These are phyloP conservation scores for Yamagishiella unicocca DNA, from an alignment of 139 green algal species.

Conservation along the genomic window DNA sequence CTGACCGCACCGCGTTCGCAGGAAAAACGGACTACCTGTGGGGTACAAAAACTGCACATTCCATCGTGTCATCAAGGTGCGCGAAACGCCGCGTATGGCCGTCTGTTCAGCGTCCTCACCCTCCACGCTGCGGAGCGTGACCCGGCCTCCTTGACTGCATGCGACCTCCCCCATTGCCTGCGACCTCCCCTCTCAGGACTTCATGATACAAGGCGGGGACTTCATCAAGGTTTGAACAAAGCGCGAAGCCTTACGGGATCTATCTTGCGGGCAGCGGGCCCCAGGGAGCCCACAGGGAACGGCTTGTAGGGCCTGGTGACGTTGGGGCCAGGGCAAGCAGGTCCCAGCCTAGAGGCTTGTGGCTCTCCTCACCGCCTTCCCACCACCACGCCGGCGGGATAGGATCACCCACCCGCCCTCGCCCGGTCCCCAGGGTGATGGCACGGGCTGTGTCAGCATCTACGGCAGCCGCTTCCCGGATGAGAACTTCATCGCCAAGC, in stretches of 20 bases:
- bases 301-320: too few relatives aligned
- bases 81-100: conserved; percentile 56
- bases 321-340: too few relatives aligned
- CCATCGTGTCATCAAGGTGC: conserved; percentile 94
- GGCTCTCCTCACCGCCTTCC: too few relatives aligned
- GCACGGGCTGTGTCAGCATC: conserved; percentile 94
- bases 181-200: conserved; percentile 72
- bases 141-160: too few relatives aligned
- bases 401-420: not conserved
- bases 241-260: too few relatives aligned
- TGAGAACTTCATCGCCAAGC: conserved; percentile 94
- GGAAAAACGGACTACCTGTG: conserved; percentile 81
- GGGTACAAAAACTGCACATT: conserved; percentile 92
- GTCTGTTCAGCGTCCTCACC: not conserved
- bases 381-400: too few relatives aligned
- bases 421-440: conserved; percentile 79
- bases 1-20: conserved; percentile 48
- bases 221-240: conserved; percentile 86
- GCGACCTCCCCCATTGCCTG: too few relatives aligned
- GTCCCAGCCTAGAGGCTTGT: too few relatives aligned
- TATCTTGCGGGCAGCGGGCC: too few relatives aligned
- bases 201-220: conserved; percentile 97
- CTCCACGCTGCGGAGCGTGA: too few relatives aligned
- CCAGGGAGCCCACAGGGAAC: too few relatives aligned
- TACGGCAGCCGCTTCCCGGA: conserved; percentile 96